Conservation (phyloP, 768 basidiomycete species). For the Hebeloma cylindrosporum region DNA sequence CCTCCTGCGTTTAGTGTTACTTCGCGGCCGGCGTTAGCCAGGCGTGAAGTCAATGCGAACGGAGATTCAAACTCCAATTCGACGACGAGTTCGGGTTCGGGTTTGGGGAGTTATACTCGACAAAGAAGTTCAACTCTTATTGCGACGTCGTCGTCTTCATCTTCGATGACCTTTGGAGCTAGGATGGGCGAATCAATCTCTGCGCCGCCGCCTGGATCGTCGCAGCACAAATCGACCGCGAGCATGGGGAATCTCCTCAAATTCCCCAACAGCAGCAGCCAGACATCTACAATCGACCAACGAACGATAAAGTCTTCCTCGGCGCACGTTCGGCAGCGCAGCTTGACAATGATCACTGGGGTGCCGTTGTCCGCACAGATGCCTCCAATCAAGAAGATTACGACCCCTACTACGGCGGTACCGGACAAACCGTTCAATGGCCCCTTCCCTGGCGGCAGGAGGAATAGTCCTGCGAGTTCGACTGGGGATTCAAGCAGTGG, state of each 20-base stretch:
- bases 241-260: too few species aligned
- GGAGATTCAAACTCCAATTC: conserved; percentile 5
- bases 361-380: conserved; percentile 26
- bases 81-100: conserved; percentile 4
- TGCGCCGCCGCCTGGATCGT: neutral
- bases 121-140: conserved; percentile 41
- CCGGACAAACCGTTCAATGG: conserved; percentile 24
- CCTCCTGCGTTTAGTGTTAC: conserved; percentile 62
- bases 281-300: neutral
- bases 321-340: conserved; percentile 33
- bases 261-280: too few species aligned
- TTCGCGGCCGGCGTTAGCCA: conserved; percentile 50
- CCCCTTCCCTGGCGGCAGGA: conserved; percentile 54
- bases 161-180: conserved; percentile 21
- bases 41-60: conserved; percentile 9
- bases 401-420: neutral
- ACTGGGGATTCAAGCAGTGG: conserved; percentile 85
- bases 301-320: conserved; percentile 14
- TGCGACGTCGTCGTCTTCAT: conserved; percentile 30
- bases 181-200: conserved; percentile 13
- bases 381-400: conserved; percentile 16
- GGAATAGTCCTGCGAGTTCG: conserved; percentile 80
- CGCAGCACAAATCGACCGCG: too few species aligned
- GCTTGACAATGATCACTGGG: conserved; percentile 40
- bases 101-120: neutral